phyloP scores from a whole-genome alignment of 2,329 filamentous ascomycete species.

The Cladosporium sp. region DNA sequence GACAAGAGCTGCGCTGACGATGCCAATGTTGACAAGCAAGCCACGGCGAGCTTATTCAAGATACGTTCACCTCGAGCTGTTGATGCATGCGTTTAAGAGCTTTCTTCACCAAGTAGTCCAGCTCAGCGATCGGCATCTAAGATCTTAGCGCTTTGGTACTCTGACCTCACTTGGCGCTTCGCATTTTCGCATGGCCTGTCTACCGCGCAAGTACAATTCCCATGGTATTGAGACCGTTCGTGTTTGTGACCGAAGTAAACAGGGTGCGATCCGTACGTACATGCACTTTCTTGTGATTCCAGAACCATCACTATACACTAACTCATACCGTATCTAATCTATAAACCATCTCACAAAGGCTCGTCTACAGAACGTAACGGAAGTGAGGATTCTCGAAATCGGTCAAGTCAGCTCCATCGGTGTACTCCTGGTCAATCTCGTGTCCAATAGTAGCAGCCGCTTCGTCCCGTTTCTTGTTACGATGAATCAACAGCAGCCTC shows the following conservation, averaged over 20 bases:
- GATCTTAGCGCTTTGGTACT: no score
- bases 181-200: no score
- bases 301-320: background rate
- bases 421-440: slow-evolving; percentile 20
- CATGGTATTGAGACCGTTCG: no score
- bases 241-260: no score
- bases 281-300: no score
- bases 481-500: slow-evolving; percentile 33
- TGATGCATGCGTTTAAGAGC: background rate
- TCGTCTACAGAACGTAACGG: slow-evolving; percentile 2
- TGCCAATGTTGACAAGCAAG: background rate
- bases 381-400: slow-evolving; percentile 32
- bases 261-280: no score
- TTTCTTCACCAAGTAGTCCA: no score
- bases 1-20: background rate
- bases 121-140: no score
- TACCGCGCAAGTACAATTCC: no score
- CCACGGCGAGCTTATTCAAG: background rate
- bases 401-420: slow-evolving; percentile 34
- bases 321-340: background rate
- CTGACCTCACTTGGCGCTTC: no score
- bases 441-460: slow-evolving; percentile 15
- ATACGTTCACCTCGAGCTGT: background rate
- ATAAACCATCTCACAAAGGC: background rate
- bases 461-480: slow-evolving; percentile 39